Evolutionary conservation across 768 basidiomycete genomes (phyloP).

Genomic region (Termitomyces sp.): DNA sequence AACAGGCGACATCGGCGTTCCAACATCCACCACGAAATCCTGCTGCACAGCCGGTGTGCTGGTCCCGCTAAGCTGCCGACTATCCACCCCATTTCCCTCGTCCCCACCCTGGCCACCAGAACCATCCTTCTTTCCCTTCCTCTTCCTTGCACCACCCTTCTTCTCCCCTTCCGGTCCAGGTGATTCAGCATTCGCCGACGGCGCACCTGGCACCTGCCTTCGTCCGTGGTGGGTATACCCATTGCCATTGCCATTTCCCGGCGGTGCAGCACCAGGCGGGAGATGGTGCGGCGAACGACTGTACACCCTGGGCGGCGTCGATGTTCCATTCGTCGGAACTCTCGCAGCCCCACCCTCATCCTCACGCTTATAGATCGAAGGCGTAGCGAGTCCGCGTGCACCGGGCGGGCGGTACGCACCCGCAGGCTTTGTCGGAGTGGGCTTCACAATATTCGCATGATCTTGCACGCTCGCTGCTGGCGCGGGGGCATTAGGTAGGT

Average conservation of each 20-base stretch:
- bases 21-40: slow-evolving; percentile 16
- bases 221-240: slow-evolving; percentile 24
- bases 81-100: slow-evolving; percentile 33
- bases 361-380: slow-evolving; percentile 85
- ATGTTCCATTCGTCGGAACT: slow-evolving; percentile 41
- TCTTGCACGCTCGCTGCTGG: slow-evolving; percentile 56
- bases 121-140: slow-evolving; percentile 44
- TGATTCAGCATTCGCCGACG: slow-evolving; percentile 30
- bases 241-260: slow-evolving; percentile 10
- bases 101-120: slow-evolving; percentile 33
- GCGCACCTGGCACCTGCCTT: slow-evolving; percentile 76
- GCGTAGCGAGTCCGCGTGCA: slow-evolving; percentile 85
- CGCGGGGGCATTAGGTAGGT: slow-evolving; percentile 65
- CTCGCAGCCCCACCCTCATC: slow-evolving; percentile 77
- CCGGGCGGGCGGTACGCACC: slow-evolving; percentile 54
- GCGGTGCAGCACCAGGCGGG: slow-evolving; percentile 39
- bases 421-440: slow-evolving; percentile 39
- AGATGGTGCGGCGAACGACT: slow-evolving; percentile 48
- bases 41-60: slow-evolving; percentile 11
- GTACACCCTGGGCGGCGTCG: slow-evolving; percentile 62
- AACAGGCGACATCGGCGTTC: slow-evolving; percentile 36
- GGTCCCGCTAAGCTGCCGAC: slow-evolving; percentile 22
- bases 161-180: slow-evolving; percentile 38
- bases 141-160: slow-evolving; percentile 33
- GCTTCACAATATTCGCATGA: slow-evolving; percentile 48